Evolutionary conservation across 805 yeast species (phyloP).

Genomic region (Saccharomycopsis fermentans): DNA sequence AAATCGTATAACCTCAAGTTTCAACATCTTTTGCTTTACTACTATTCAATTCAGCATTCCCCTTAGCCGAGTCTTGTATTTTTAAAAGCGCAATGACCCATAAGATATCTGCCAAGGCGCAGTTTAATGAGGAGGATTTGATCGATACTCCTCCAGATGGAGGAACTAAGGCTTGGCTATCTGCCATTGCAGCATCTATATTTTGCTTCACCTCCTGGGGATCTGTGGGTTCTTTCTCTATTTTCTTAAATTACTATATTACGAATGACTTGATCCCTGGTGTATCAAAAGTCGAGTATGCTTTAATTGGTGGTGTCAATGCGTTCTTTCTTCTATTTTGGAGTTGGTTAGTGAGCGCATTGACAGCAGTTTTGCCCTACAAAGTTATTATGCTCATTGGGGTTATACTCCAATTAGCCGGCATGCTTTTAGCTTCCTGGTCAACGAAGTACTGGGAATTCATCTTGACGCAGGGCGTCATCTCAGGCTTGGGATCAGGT

Average conservation of each 20-base stretch:
- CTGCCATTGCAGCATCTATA: slow-evolving; percentile 31
- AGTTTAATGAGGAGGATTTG: slow-evolving; percentile 14
- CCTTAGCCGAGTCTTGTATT: background rate
- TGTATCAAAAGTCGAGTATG: slow-evolving; percentile 48
- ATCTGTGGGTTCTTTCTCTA: slow-evolving; percentile 55
- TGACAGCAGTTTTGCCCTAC: background rate
- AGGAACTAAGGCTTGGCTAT: slow-evolving; percentile 46
- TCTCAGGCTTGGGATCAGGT: slow-evolving; percentile 42
- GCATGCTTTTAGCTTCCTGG: slow-evolving; percentile 43
- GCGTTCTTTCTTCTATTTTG: slow-evolving; percentile 25
- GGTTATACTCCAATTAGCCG: slow-evolving; percentile 33
- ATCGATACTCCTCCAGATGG: slow-evolving; percentile 45
- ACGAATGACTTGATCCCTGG: slow-evolving; percentile 41
- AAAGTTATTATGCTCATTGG: slow-evolving; percentile 27
- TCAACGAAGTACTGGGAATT: slow-evolving; percentile 40
- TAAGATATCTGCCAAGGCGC: background rate
- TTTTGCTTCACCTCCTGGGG: slow-evolving; percentile 65
- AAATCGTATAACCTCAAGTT: too few relatives aligned
- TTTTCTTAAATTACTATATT: slow-evolving; percentile 49
- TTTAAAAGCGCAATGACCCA: background rate
- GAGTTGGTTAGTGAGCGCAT: slow-evolving; percentile 9
- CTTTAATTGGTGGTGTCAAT: slow-evolving; percentile 58
- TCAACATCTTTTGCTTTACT: too few relatives aligned
- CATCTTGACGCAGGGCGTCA: slow-evolving; percentile 41
- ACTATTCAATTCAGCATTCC: background rate